These are phyloP conservation scores for Novymonas esmeraldas DNA, from an alignment of 208 protist genomes.

Conservation along the genomic window DNA sequence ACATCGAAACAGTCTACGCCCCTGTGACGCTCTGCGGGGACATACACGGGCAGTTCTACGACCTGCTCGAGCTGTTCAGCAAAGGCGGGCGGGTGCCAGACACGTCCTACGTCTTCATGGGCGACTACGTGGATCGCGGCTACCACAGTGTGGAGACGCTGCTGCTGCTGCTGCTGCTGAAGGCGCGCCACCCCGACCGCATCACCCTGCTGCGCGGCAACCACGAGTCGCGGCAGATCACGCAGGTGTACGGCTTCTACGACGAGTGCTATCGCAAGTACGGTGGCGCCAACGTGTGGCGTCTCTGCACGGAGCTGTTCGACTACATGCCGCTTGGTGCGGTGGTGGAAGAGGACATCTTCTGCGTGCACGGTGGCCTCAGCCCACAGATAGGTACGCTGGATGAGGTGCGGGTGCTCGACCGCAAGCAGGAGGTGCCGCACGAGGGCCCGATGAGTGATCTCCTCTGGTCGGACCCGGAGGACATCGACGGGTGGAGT, in stretches of 20 bases:
- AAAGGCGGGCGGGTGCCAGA: constrained; percentile 92
- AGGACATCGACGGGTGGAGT: constrained; percentile 90
- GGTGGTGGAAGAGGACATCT: constrained; percentile 89
- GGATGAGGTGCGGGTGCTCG: constrained; percentile 86
- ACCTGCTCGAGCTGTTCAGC: constrained; percentile 97
- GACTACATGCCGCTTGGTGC: constrained; percentile 95
- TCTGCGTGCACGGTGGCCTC: constrained; percentile 95
- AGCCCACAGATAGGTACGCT: constrained; percentile 84
- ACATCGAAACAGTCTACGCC: constrained; percentile 95
- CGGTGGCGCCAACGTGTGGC: constrained; percentile 88
- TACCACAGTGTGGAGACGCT: constrained; percentile 95
- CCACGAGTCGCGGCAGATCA: constrained; percentile 97
- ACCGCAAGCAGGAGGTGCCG: constrained; percentile 92
- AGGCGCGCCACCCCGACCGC: constrained; percentile 93
- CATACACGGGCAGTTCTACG: constrained; percentile 99
- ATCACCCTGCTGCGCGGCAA: constrained; percentile 97
- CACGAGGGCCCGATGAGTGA: constrained; percentile 92
- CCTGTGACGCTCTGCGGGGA: constrained; percentile 99
- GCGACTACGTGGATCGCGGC: constrained; percentile 96
- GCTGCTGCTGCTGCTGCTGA: constrained; percentile 91
- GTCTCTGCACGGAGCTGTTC: constrained; percentile 90
- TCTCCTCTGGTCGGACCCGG: constrained; percentile 92
- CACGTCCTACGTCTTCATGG: constrained; percentile 91
- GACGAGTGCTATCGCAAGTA: constrained; percentile 96
- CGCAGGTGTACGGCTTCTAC: constrained; percentile 98